Conservation (phyloP, 1,139 yeast species). For the Suhomyces terraborum region DNA sequence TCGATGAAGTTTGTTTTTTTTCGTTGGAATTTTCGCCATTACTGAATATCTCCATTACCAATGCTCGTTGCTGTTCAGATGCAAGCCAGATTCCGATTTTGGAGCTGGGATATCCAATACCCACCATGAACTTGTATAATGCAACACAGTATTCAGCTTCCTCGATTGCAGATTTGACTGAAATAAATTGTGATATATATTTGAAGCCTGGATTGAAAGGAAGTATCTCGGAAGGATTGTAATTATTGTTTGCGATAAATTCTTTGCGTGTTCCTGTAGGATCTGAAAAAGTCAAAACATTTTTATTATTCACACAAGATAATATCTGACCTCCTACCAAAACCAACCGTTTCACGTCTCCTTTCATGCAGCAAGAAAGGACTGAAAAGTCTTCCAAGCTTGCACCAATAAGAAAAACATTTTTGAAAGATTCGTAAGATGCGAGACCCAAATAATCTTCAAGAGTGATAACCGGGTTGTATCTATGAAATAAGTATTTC, state of each 20-base stretch:
- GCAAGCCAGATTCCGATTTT: constrained; percentile 46
- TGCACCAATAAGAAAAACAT: constrained; percentile 16
- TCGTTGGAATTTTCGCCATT: too few species aligned
- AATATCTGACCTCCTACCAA: constrained; percentile 12
- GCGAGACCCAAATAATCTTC: constrained; percentile 15
- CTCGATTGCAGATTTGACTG: constrained; percentile 37
- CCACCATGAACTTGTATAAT: constrained; percentile 50
- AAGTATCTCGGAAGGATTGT: background rate
- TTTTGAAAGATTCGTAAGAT: constrained; percentile 9
- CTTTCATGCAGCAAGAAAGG: constrained; percentile 6
- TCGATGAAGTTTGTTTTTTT: constrained; percentile 6
- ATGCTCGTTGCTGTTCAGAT: constrained; percentile 38
- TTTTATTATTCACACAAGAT: background rate
- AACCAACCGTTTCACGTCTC: constrained; percentile 8
- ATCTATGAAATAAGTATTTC: constrained; percentile 15
- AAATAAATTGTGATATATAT: constrained; percentile 38
- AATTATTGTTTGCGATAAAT: background rate
- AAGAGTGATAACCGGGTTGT: constrained; percentile 15
- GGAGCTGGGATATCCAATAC: constrained; percentile 44
- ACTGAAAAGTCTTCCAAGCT: constrained; percentile 8
- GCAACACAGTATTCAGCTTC: constrained; percentile 59
- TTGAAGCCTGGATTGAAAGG: constrained; percentile 45
- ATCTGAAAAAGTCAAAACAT: background rate
- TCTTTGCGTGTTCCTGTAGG: constrained; percentile 10
- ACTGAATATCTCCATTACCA: constrained; percentile 26